These are phyloP conservation scores for Populus alba DNA, from an alignment of 345 rosid species.

Conservation along the genomic window DNA sequence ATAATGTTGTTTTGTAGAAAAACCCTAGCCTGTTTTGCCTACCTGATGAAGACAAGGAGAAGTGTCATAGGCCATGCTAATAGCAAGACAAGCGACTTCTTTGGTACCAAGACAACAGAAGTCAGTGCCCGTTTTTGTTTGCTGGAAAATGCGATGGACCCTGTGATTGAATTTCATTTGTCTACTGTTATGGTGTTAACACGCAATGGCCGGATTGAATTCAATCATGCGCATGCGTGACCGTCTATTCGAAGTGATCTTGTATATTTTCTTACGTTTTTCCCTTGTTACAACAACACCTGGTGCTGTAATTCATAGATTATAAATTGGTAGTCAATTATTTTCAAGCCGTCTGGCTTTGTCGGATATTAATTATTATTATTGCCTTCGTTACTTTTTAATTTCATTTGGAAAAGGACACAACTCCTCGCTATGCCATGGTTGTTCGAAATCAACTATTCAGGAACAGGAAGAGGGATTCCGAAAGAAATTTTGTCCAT, in stretches of 20 bases:
- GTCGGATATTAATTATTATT: not conserved
- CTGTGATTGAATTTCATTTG: not conserved
- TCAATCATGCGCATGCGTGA: not conserved
- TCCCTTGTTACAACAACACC: not conserved
- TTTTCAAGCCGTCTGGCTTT: conserved; percentile 8
- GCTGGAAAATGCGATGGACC: not conserved
- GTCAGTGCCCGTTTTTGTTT: not conserved
- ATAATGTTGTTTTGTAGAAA: not conserved
- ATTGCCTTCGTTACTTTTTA: not conserved
- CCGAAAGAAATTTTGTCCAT: not conserved
- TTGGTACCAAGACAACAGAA: not conserved
- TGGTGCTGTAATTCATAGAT: conserved; percentile 16
- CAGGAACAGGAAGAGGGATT: not conserved
- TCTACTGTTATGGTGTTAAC: not conserved
- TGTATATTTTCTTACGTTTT: not conserved
- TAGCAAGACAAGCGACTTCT: not conserved
- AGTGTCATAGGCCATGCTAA: not conserved
- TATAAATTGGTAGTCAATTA: not conserved
- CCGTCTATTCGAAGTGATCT: not conserved
- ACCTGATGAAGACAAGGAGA: not conserved
- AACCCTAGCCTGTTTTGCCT: not conserved
- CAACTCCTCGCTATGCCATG: conserved; percentile 9
- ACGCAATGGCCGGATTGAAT: not conserved
- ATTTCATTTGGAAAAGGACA: not conserved
- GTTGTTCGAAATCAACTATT: conserved; percentile 11